Evolutionary conservation across 495 filamentous ascomycete genomes (phyloP), one percentile per base, ranked within the genome.

Genomic region (Aspergillus mulundensis): DNA sequence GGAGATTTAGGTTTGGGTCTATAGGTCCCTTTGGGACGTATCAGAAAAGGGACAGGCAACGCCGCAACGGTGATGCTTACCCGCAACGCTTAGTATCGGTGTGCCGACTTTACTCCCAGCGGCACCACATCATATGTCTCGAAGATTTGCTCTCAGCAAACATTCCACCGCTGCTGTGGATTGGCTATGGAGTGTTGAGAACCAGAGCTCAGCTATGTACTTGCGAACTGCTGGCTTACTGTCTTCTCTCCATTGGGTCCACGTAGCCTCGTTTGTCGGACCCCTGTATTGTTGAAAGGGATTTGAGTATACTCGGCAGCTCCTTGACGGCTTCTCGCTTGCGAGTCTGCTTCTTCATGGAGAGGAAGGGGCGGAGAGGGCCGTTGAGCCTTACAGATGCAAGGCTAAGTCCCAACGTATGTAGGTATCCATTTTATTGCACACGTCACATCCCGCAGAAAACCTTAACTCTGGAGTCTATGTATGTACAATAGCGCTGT

Each of bases 321-420:
- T 18, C 32, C 15, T 32, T 15, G 11, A 14, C 16, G n/a, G 20
- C 8, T 19, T 23, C 16, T n/a, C 20, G 19, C 11, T 25, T 19
- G 18, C 5, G 32, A 36, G 32, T 36, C 12, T 44, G 11, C 23
- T 6, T 25, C 43, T 14, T 21, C 7, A 15, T 12, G 28, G 19
- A 18, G 6, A 36, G n/a, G 20, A 40, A n/a, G 11, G 34, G 34
- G 32, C 34, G 4, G 30, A 50, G 40, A 7, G 50, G 44, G 25
- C 41, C 21, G 39, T 36, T 4, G 32, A 15, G 32, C 54, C 54
- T 50, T 56, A 44, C 54, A 15, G 48, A 21, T 56, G 56, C 44
- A 58, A 58, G 56, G 56, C 56, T 36, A 4, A 36, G 48, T 25
- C 40, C 43, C 43, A 45, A 14, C 51, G 50, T 50, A 18, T 19